These are phyloP conservation scores for Vitis hybrid DNA, from an alignment of 177 flowering plant species.

Conservation along the genomic window DNA sequence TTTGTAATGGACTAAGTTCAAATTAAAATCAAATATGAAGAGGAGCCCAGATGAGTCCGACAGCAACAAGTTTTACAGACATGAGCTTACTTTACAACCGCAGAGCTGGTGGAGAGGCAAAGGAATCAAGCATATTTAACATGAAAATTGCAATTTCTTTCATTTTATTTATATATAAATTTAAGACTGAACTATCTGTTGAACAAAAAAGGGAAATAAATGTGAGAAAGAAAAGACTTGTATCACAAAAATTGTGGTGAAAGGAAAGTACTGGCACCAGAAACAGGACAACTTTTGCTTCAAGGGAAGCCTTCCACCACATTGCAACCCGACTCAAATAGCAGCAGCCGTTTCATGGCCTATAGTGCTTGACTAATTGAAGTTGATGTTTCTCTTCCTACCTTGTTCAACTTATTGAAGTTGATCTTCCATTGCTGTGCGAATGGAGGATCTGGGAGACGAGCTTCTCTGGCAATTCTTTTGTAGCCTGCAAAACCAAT, in stretches of 20 bases:
- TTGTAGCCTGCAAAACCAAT: constrained; percentile 48
- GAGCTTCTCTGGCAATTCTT: constrained; percentile 75
- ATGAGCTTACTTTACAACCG: neutral
- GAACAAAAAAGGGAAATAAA: no score
- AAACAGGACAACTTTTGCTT: no score
- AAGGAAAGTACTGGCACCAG: no score
- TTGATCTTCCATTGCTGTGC: constrained; percentile 23
- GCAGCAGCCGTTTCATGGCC: neutral
- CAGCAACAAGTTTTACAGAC: neutral
- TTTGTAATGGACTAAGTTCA: no score
- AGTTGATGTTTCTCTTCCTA: no score
- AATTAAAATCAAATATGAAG: no score
- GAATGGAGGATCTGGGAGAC: constrained; percentile 49
- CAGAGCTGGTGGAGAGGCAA: neutral
- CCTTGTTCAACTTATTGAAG: neutral
- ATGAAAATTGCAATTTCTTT: neutral
- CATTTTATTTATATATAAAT: neutral
- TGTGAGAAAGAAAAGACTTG: no score
- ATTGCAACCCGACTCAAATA: neutral
- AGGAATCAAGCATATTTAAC: neutral
- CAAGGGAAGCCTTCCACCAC: no score
- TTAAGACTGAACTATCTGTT: no score
- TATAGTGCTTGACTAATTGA: neutral
- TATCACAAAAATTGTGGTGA: no score
- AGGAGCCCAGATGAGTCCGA: no score